phyloP scores from a whole-genome alignment of 106 monocot species.

The Dactylorhiza incarnata region DNA sequence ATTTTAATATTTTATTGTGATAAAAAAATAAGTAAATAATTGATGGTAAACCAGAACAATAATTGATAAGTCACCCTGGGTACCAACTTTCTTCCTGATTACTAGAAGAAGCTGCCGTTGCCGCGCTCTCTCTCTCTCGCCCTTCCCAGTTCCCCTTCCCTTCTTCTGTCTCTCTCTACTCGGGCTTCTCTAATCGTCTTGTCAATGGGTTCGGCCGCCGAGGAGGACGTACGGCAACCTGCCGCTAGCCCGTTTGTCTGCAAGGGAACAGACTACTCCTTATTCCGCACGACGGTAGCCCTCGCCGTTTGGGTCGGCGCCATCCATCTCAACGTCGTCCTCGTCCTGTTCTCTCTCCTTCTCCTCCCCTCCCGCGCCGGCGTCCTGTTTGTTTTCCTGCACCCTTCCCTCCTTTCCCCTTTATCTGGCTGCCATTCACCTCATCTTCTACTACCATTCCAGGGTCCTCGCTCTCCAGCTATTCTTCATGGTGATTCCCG shows the following conservation, averaged over 20 bases:
- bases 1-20: no score
- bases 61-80: no score
- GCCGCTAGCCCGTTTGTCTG: conserved; percentile 8
- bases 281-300: conserved; percentile 29
- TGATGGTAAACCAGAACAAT: no score
- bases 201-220: background rate
- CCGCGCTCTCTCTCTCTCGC: no score
- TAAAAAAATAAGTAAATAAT: no score
- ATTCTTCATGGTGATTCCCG: conserved; percentile 49
- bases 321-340: conserved; percentile 45
- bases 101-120: no score
- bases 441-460: background rate
- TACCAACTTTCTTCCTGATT: no score
- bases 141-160: no score
- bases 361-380: conserved; percentile 46
- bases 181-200: background rate
- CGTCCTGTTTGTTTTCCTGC: conserved; percentile 19
- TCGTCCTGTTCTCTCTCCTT: conserved; percentile 34
- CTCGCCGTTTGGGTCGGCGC: conserved; percentile 50
- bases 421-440: background rate
- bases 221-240: background rate
- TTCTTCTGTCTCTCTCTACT: background rate
- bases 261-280: conserved; percentile 26
- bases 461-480: conserved; percentile 57
- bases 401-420: background rate